phyloP scores from a whole-genome alignment of 805 yeast genomes.

The Saturnispora mendoncae region DNA sequence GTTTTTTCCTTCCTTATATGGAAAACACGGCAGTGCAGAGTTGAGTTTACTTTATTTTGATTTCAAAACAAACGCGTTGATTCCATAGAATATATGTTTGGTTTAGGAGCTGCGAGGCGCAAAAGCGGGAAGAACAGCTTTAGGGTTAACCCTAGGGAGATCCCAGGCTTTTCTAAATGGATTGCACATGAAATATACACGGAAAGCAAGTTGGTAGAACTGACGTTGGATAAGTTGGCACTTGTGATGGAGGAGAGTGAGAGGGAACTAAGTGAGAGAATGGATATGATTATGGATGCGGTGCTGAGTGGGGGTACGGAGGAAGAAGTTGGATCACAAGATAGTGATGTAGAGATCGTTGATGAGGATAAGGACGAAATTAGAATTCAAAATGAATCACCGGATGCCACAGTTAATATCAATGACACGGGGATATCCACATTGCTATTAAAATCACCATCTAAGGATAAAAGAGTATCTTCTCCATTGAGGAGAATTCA shows the following conservation, averaged over 20 bases:
- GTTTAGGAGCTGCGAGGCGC: constrained; percentile 6
- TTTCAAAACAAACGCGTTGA: constrained; percentile 1
- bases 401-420: background rate
- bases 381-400: background rate
- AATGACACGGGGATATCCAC: too few species aligned
- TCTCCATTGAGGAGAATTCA: constrained; percentile 18
- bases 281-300: constrained; percentile 18
- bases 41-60: background rate
- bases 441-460: constrained; percentile 21
- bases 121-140: background rate
- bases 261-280: constrained; percentile 26
- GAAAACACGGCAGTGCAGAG: background rate
- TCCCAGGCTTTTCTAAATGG: constrained; percentile 30
- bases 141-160: constrained; percentile 3
- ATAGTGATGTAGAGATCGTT: background rate
- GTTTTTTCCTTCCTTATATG: too few species aligned
- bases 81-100: constrained; percentile 20
- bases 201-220: constrained; percentile 21
- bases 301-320: background rate
- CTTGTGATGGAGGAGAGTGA: constrained; percentile 20
- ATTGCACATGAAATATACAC: constrained; percentile 24
- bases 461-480: constrained; percentile 12
- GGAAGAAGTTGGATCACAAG: too few species aligned
- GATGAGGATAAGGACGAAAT: background rate
- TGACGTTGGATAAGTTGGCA: constrained; percentile 20